Evolutionary conservation across 306 rosid species (phyloP).

Genomic region (Rosa rugosa): DNA sequence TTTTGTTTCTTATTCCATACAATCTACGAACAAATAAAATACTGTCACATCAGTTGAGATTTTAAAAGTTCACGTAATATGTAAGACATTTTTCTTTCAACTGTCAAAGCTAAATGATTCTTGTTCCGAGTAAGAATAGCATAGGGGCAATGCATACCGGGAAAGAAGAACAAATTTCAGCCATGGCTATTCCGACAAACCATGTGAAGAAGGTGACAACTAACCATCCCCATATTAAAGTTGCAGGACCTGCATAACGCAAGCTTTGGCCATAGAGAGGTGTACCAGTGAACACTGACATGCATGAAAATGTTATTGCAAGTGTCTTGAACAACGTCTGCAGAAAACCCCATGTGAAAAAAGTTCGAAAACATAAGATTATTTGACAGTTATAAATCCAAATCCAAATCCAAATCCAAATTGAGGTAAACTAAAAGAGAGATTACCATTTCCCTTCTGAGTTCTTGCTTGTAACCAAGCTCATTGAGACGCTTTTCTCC

Average conservation of each 20-base stretch:
- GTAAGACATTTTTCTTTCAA: background rate
- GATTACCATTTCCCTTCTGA: slow-evolving; percentile 45
- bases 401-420: background rate
- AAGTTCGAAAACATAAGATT: background rate
- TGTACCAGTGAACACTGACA: slow-evolving; percentile 35
- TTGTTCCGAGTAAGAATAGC: background rate
- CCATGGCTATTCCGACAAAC: slow-evolving; percentile 41
- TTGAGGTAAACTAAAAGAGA: background rate
- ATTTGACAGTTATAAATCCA: background rate
- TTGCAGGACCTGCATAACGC: slow-evolving; percentile 39
- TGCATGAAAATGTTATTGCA: slow-evolving; percentile 37
- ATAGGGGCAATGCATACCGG: slow-evolving; percentile 19
- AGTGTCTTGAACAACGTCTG: slow-evolving; percentile 33
- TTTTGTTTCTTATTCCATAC: background rate
- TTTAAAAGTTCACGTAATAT: background rate
- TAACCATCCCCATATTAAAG: slow-evolving; percentile 32
- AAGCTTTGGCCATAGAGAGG: slow-evolving; percentile 35
- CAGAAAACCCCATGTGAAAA: background rate
- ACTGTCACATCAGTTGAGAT: background rate
- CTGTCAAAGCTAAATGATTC: background rate
- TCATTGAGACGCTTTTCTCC: slow-evolving; percentile 52
- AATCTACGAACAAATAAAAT: background rate
- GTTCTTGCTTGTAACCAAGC: slow-evolving; percentile 56
- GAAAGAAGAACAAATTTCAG: slow-evolving; percentile 41
- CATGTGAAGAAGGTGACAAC: slow-evolving; percentile 34